Evolutionary conservation across 148 eudicot species (phyloP), one percentile per base, ranked within the genome.

Genomic region (Polygonum aviculare): DNA sequence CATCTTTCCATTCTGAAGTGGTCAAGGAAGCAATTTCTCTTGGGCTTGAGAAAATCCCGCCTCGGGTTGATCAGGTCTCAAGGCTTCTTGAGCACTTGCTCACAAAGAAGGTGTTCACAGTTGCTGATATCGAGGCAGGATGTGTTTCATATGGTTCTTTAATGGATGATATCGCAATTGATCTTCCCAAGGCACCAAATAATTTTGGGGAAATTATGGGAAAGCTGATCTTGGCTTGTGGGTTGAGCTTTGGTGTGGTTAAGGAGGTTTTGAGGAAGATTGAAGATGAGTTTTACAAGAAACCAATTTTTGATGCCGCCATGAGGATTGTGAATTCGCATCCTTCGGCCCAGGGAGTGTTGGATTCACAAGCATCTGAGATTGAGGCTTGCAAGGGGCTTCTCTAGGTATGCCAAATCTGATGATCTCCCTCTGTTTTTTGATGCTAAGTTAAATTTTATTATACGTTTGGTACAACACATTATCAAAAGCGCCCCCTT

Each of bases 111-210:
- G 91, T 93, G 52, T 60, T 95, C 45, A 81, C 87, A 3, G 77
- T 84, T 47, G 69, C 62, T 18, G 97, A 93, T 78, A 45, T 95
- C 22, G 82, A 75, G 2, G 75, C 88, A 0, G 98, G 99, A n/a
- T 91, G 94, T 81, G 45, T 88, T 79, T 84, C 84, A 0, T 94
- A 86, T 73, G 90, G 88, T 16, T 79, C 90, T 1, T 77, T 79
- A 82, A 75, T 94, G 76, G 92, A 92, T 62, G 98, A 92, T 81
- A 84, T 92, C 9, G 97, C 85, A 45, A 86, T 94, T 33, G 98
- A 94, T 84, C 83, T 92, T 18, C 98, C 98, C 12, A 94, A 88
- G 84, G 97, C 98, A 31, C 98, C 98, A 2, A 84, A 80, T 21
- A 85, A 81, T 78, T 94, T 92, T 52, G 98, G 98, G 7, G 97